Percentiles rank a stretch among this genome's conserved stretches.
These are phyloP conservation scores for Penicillium sp. DNA, from an alignment of 2,329 filamentous ascomycete species.

Conservation along the genomic window DNA sequence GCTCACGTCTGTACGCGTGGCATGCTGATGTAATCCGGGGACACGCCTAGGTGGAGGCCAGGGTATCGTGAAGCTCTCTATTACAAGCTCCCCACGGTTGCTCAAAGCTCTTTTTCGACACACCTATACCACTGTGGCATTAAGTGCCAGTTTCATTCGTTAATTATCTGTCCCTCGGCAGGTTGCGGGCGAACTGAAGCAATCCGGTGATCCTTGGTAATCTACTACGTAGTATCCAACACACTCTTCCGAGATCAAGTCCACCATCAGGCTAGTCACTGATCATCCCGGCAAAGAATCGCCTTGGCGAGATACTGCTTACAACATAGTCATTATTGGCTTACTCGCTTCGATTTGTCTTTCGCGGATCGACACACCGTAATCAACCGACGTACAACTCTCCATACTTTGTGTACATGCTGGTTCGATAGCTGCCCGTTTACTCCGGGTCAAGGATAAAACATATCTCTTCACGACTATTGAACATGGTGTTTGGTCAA, in stretches of 20 bases:
- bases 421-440: conserved; percentile 8
- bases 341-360: background rate
- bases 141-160: conserved; percentile 31
- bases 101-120: background rate
- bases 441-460: conserved; percentile 9
- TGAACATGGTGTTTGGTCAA: conserved; percentile 16
- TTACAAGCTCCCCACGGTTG: background rate
- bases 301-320: background rate
- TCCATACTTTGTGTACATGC: conserved; percentile 10
- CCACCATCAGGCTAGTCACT: conserved; percentile 5
- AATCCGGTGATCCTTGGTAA: background rate
- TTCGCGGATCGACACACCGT: background rate
- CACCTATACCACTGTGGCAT: conserved; percentile 16
- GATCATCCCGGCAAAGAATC: background rate
- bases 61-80: background rate
- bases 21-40: conserved; percentile 2
- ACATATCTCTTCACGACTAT: conserved; percentile 5
- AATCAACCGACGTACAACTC: background rate
- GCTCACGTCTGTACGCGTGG: background rate
- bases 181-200: background rate
- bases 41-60: background rate
- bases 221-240: background rate
- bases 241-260: conserved; percentile 1
- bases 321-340: background rate
- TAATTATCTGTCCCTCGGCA: conserved; percentile 4